Base-by-base conservation (phyloP, 208 protist species). In the Acanthamoeba culbertsoni region DNA sequence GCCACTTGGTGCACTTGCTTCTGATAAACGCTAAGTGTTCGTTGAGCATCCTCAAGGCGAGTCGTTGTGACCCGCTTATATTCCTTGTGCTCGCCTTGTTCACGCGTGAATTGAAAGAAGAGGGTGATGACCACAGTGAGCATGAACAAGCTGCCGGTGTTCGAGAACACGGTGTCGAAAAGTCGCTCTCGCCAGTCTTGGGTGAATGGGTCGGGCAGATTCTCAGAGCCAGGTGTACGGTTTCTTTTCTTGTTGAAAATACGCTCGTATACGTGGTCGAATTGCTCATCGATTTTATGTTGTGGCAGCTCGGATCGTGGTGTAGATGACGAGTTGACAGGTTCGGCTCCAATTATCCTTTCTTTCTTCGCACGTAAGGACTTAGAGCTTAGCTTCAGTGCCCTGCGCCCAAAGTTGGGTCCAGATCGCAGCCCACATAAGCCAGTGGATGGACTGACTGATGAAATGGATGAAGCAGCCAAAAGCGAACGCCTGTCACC, bases 31-130 rank as follows among this genome's bases (percentile, higher is more conserved):
- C 46, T 23, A 40, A 86, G 75, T n/a, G 75, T 45, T 26, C 37
- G 75, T 33, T 86, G 43, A 28, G 75, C 75, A 12, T 86, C 75
- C 5, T 48, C 75, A 20, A 86, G 43, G 26, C 75, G 75, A 8
- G 45, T n/a, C 12, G 75, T 57, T 2, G 75, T 86, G 75, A 86
- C 28, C 12, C 75, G 75, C 45, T 86, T 86, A 45, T 86, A 86
- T 45, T 86, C 75, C 43, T 86, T 86, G 75, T 86, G 75, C 43
- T 86, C 75, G 46, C 75, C 75, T 45, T 86, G 43, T 28, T 53
- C 45, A n/a, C 75, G 75, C 28, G 45, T 57, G 75, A 86, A 43
- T 12, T 86, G 45, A 45, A 86, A 86, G 75, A 51, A 51, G 43
- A 86, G 75, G 0, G 75, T 57, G 12, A 57, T 28, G 43, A 86